Conservation (phyloP, 257 asterid genomes). For the Ophiorrhiza pumila region DNA sequence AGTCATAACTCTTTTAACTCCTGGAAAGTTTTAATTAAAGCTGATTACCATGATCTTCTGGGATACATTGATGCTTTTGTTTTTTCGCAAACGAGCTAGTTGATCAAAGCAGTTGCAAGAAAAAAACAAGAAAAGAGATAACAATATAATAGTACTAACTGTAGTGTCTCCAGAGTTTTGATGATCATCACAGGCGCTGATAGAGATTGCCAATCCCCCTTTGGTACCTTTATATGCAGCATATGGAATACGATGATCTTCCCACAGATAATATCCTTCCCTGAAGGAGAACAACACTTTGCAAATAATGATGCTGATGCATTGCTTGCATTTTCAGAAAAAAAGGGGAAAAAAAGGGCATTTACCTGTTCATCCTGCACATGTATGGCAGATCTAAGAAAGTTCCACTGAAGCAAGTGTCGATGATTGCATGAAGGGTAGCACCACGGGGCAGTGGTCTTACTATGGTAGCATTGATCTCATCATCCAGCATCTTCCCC, state of each 20-base stretch:
- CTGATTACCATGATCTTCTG: not conserved
- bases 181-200: slow-evolving; percentile 87
- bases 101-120: not conserved
- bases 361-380: slow-evolving; percentile 69
- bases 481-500: slow-evolving; percentile 82
- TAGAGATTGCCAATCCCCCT: slow-evolving; percentile 72
- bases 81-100: not conserved
- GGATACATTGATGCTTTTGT: not conserved
- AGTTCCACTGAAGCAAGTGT: slow-evolving; percentile 88
- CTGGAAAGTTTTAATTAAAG: not conserved
- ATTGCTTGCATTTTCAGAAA: not conserved
- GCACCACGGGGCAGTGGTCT: slow-evolving; percentile 77
- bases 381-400: slow-evolving; percentile 58
- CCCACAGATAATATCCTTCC: slow-evolving; percentile 60
- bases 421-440: slow-evolving; percentile 73
- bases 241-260: slow-evolving; percentile 46
- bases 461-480: slow-evolving; percentile 63
- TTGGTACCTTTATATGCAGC: slow-evolving; percentile 51
- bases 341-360: not conserved
- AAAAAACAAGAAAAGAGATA: not conserved
- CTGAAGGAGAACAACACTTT: slow-evolving; percentile 29
- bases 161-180: slow-evolving; percentile 77
- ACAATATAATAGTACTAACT: slow-evolving; percentile 32
- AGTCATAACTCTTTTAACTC: too few relatives aligned
- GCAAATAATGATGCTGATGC: not conserved